These are phyloP conservation scores for Macaranga tanarius DNA, from an alignment of 441 rosid species.

Conservation along the genomic window DNA sequence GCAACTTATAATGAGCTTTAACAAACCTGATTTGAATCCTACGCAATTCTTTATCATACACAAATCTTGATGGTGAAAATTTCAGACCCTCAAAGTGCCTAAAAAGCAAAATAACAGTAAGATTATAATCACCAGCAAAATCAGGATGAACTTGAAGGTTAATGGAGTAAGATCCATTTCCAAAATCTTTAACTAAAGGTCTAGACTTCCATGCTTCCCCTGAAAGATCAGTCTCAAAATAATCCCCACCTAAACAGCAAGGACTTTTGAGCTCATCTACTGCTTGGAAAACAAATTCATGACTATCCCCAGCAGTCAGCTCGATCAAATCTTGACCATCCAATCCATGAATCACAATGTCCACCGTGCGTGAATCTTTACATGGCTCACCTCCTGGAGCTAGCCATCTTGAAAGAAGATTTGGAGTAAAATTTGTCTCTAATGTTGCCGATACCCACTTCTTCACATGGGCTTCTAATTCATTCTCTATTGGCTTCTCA, in stretches of 20 bases:
- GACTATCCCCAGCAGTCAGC: constrained; percentile 62
- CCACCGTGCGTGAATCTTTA: constrained; percentile 54
- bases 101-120: constrained; percentile 70
- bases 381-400: constrained; percentile 70
- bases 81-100: constrained; percentile 78
- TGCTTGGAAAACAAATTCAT: constrained; percentile 64
- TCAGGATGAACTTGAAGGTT: constrained; percentile 89
- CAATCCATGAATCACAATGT: constrained; percentile 50
- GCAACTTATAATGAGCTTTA: constrained; percentile 37
- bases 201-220: constrained; percentile 88
- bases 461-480: constrained; percentile 15
- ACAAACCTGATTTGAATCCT: constrained; percentile 44
- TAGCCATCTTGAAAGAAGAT: constrained; percentile 59
- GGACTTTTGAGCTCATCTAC: constrained; percentile 49
- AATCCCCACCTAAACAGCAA: constrained; percentile 83
- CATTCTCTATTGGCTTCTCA: not conserved
- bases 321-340: constrained; percentile 51
- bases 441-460: constrained; percentile 55
- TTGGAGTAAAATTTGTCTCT: constrained; percentile 48
- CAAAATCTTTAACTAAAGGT: constrained; percentile 75
- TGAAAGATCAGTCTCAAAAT: constrained; percentile 84
- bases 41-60: constrained; percentile 50
- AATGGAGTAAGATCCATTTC: constrained; percentile 72
- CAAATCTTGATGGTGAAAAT: constrained; percentile 63
- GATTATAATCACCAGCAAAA: constrained; percentile 68